Evolutionary conservation across 2,329 filamentous ascomycete genomes (phyloP).

Genomic region (Fusarium praegraminearum): DNA sequence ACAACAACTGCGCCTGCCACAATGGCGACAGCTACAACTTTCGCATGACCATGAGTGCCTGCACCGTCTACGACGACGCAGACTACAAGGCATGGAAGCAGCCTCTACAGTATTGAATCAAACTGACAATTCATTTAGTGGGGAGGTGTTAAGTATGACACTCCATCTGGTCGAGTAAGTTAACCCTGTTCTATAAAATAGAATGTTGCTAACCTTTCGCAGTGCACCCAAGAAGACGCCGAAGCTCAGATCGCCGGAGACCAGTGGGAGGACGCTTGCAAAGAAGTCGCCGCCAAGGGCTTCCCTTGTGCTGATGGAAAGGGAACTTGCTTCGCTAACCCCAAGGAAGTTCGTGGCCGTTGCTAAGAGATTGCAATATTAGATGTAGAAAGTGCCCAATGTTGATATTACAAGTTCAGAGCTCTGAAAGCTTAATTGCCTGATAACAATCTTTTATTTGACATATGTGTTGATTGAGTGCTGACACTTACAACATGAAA

Average conservation of each 20-base stretch:
- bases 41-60: conserved; percentile 38
- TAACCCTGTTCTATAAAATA: neutral
- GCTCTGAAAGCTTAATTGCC: too few species aligned
- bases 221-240: conserved; percentile 26
- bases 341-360: conserved; percentile 18
- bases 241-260: conserved; percentile 38
- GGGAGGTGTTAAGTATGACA: conserved; percentile 32
- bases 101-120: accelerated
- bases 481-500: too few species aligned
- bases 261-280: conserved; percentile 42
- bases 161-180: conserved; percentile 38
- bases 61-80: conserved; percentile 29
- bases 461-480: too few species aligned
- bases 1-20: conserved; percentile 37
- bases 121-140: conserved; percentile 17
- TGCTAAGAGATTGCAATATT: too few species aligned
- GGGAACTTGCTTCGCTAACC: conserved; percentile 38
- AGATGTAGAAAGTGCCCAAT: too few species aligned
- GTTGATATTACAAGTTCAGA: too few species aligned
- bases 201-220: neutral
- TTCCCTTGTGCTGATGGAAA: conserved; percentile 36
- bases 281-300: conserved; percentile 28
- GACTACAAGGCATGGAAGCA: conserved; percentile 15
- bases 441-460: too few species aligned
- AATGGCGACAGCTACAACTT: conserved; percentile 42